phyloP scores from a whole-genome alignment of 192 early-diverging fungal genomes.

The Backusella tuberculispora region DNA sequence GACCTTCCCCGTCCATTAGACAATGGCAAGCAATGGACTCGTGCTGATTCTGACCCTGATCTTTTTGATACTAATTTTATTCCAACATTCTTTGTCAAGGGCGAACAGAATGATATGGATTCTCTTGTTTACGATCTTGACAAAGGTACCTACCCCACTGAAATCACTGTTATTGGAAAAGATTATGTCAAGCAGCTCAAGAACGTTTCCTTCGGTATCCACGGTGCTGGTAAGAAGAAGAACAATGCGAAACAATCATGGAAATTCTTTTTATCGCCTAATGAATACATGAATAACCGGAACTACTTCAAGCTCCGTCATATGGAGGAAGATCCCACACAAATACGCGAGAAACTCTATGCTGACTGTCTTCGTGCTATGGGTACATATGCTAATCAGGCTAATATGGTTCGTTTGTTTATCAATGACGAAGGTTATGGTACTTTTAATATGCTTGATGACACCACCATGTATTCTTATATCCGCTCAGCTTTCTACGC shows the following conservation, averaged over 20 bases:
- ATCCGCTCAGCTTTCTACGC: slow-evolving; percentile 44
- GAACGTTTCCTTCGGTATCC: slow-evolving; percentile 42
- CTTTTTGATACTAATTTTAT: slow-evolving; percentile 53
- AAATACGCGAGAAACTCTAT: slow-evolving; percentile 56
- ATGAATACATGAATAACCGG: slow-evolving; percentile 35
- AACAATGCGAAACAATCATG: slow-evolving; percentile 58
- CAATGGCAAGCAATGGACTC: slow-evolving; percentile 33
- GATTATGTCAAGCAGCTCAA: slow-evolving; percentile 43
- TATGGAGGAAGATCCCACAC: slow-evolving; percentile 57
- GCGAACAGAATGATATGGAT: slow-evolving; percentile 31
- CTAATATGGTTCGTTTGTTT: slow-evolving; percentile 50
- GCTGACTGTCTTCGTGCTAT: slow-evolving; percentile 50
- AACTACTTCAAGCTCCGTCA: slow-evolving; percentile 52
- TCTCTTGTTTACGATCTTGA: slow-evolving; percentile 31
- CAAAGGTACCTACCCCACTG: slow-evolving; percentile 19
- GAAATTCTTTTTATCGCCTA: slow-evolving; percentile 38
- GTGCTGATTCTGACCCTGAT: slow-evolving; percentile 14
- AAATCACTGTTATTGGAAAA: slow-evolving; percentile 43
- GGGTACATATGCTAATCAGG: slow-evolving; percentile 48
- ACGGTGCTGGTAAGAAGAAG: slow-evolving; percentile 46
- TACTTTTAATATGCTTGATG: slow-evolving; percentile 55
- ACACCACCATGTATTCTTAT: slow-evolving; percentile 46
- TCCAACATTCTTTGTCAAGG: slow-evolving; percentile 46
- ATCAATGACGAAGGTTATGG: slow-evolving; percentile 49
- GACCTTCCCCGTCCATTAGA: slow-evolving; percentile 43